Conservation (phyloP, 2,329 filamentous ascomycete genomes). For the Neonectria sp. region DNA sequence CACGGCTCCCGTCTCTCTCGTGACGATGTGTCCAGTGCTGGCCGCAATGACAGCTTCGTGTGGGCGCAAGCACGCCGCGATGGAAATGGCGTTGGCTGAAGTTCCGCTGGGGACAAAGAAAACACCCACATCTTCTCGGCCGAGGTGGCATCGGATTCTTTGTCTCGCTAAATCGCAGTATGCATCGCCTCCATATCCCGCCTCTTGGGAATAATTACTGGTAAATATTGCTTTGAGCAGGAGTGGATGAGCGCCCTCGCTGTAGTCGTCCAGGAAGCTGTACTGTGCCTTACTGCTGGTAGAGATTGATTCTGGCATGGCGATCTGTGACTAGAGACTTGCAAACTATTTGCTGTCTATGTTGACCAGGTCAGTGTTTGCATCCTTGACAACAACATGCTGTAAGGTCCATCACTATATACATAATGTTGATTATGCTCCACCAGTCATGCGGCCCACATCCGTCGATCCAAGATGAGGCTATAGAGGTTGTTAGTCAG, state of each 20-base stretch:
- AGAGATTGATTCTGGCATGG: conserved; percentile 41
- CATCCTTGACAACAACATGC: not conserved
- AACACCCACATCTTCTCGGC: conserved; percentile 58
- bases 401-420: not conserved
- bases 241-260: conserved; percentile 66
- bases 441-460: conserved; percentile 37
- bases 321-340: not conserved
- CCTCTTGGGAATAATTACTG: conserved; percentile 62
- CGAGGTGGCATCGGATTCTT: conserved; percentile 57
- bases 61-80: conserved; percentile 64
- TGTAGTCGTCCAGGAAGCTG: conserved; percentile 67
- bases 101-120: conserved; percentile 68
- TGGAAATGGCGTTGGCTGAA: conserved; percentile 66
- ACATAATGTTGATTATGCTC: not conserved
- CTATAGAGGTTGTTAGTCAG: conserved; percentile 41
- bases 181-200: conserved; percentile 63
- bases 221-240: conserved; percentile 62
- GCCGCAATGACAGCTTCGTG: conserved; percentile 67
- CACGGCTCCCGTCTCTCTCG: conserved; percentile 65
- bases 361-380: not conserved
- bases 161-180: conserved; percentile 59
- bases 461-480: conserved; percentile 20
- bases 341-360: not conserved
- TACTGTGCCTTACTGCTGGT: conserved; percentile 49
- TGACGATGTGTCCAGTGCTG: conserved; percentile 64